Evolutionary conservation across 371 early-diverging fungal species (phyloP).

Genomic region (Coemansia sp.): DNA sequence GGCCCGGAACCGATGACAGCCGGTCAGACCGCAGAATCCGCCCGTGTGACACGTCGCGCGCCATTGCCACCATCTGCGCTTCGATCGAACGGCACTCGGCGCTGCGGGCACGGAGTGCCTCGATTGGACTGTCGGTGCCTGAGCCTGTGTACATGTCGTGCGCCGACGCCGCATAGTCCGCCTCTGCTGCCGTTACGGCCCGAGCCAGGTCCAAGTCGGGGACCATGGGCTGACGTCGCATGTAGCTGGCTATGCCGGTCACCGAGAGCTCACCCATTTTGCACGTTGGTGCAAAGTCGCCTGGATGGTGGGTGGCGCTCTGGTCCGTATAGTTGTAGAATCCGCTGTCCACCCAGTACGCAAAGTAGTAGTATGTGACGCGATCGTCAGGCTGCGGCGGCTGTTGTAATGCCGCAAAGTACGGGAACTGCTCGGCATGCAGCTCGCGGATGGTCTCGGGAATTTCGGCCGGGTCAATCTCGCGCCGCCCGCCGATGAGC

Average conservation of each 20-base stretch:
- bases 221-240: conserved; percentile 34
- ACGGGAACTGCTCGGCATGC: conserved; percentile 52
- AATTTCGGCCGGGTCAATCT: conserved; percentile 9
- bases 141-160: conserved; percentile 11
- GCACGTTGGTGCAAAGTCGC: conserved; percentile 33
- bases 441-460: conserved; percentile 47
- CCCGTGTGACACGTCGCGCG: conserved; percentile 21
- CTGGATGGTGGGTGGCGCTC: conserved; percentile 4
- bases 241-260: conserved; percentile 39
- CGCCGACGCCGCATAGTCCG: conserved; percentile 11
- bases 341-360: conserved; percentile 92
- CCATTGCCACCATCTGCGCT: not conserved
- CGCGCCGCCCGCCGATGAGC: conserved; percentile 13
- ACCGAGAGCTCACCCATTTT: conserved; percentile 45
- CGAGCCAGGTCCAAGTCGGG: conserved; percentile 28
- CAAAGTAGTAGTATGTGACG: conserved; percentile 69
- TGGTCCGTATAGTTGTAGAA: conserved; percentile 71
- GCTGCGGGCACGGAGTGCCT: conserved; percentile 1
- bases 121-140: not conserved
- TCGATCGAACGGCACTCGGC: conserved; percentile 16
- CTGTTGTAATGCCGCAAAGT: conserved; percentile 61
- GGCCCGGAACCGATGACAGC: conserved; percentile 5
- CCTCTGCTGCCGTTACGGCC: conserved; percentile 7
- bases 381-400: conserved; percentile 42
- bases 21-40: conserved; percentile 8